Evolutionary conservation across 1,284 basidiomycete species (phyloP), one percentile per base, ranked within the genome.

Genomic region (Cutaneotrichosporon arboriforme): DNA sequence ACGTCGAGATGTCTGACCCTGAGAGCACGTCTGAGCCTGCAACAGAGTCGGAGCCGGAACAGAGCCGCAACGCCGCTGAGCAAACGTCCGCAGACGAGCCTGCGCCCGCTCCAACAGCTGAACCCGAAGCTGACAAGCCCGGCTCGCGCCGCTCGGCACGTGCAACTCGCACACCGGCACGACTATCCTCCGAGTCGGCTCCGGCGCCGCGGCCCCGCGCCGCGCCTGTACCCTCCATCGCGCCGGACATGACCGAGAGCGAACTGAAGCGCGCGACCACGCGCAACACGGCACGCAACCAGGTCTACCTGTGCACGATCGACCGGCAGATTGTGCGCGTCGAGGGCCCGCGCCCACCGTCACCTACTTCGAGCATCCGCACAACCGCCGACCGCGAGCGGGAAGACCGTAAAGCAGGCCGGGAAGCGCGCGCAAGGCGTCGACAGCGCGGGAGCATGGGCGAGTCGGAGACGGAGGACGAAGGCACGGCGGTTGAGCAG

Each of bases 311-410:
- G 47, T 75, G 71, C 50, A 68, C 71, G 5, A 73, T 75, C 18
- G 70, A 74, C 48, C 62, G 70, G 4, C 64, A 71, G 48, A 80
- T 90, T 20, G 75, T 92, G 26, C 79, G 83, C 42, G 84, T 81
- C 64, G 79, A 83, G 34, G 88, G 88, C 21, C 74, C 77, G 18
- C 75, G 89, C 51, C 89, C 89, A 12, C 86, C 86, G 54, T 89
- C 86, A 67, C 88, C 88, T 2, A 81, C 79, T 17, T 82, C 85
- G 45, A 89, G 86, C 71, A 81, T 86, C 39, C 81, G 81, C 61
- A 88, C 85, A 3, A 79, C 82, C 23, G 73, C 80, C 15, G 87
- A 91, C 68, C 81, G 83, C 57, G 80, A 86, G 60, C 81, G 84
- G 58, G 85, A 87, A 43, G 84, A 85, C 61, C 83, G 81, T 65